Evolutionary conservation across 1,284 basidiomycete species (phyloP), one percentile per base, ranked within the genome.

Genomic region (Cryptococcus sp.): DNA sequence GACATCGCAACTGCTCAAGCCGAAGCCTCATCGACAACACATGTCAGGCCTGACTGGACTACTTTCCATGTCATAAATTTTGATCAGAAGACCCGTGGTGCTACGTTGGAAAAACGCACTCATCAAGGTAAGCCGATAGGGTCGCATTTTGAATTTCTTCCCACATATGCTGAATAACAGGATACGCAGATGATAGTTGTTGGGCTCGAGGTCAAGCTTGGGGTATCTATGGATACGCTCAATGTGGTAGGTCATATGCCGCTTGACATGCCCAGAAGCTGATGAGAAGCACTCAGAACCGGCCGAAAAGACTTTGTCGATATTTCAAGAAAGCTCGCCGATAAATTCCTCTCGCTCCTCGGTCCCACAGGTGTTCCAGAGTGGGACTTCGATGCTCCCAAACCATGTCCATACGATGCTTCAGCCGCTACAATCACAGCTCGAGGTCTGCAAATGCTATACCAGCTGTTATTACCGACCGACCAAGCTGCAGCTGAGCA

Each of bases 161-260:
- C 40, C 44, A 50, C 43, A 52, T 21, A 50, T n/a, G 45, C 48
- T 45, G 24, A 28, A 36, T 19, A 7, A 1, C 50, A 67, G 65
- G 66, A 1, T 69, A 61, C 41, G 53, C 60, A 1, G 63, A 72
- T 46, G 61, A 66, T 16, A 63, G 62, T 41, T 50, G 51, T 36
- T 72, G 70, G 70, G 52, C 63, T 1, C 50, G 70, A 47, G 70
- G 70, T 2, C 67, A 72, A 42, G 68, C 64, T 16, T 72, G 70
- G 67, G 68, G 55, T 18, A 63, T 70, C 21, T 67, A 70, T 46
- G 70, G 70, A 7, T 72, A 59, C 39, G 66, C 66, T 1, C 68
- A 72, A 49, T 64, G 64, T 24, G 63, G 63, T 65, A 40, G 39
- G 66, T 64, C 9, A 16, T 21, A 2, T 46, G 7, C 28, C 7